Conservation (phyloP, 2,329 filamentous ascomycete species). For the Pestalotiopsis sp. region DNA sequence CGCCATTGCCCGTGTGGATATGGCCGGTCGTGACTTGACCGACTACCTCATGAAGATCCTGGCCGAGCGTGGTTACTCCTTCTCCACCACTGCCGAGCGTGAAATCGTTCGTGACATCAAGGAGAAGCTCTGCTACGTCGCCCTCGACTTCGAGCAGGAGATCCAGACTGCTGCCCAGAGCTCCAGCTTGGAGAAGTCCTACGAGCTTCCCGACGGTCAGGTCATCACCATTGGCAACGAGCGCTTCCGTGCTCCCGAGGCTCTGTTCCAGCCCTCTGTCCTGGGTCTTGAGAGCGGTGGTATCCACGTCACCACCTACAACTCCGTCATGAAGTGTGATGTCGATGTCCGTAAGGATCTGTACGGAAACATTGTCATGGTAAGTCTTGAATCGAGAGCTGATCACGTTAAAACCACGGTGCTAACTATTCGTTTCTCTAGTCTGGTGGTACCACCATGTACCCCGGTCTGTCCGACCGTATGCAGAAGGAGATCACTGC, state of each 20-base stretch:
- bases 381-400: conserved; percentile 53
- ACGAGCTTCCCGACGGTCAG: conserved; percentile 98
- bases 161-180: conserved; percentile 99
- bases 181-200: conserved; percentile 99
- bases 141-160: conserved; percentile 99
- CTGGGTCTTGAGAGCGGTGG: conserved; percentile 97
- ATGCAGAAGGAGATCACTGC: conserved; percentile 99
- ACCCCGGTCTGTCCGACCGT: conserved; percentile 99
- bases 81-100: conserved; percentile 99
- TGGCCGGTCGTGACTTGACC: conserved; percentile 99
- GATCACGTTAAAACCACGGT: neutral
- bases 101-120: conserved; percentile 99
- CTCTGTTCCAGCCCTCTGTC: conserved; percentile 98
- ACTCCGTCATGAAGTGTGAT: conserved; percentile 99
- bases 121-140: conserved; percentile 99
- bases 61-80: conserved; percentile 98
- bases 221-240: conserved; percentile 99
- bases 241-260: conserved; percentile 99
- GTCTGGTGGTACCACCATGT: conserved; percentile 99
- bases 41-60: conserved; percentile 99
- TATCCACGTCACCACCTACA: conserved; percentile 99
- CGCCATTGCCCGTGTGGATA: conserved; percentile 99
- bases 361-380: conserved; percentile 99
- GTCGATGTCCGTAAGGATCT: conserved; percentile 99
- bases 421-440: conserved; percentile 45